Conservation (phyloP, 73 alveolate species). For the Paramecium tetraurelia region DNA sequence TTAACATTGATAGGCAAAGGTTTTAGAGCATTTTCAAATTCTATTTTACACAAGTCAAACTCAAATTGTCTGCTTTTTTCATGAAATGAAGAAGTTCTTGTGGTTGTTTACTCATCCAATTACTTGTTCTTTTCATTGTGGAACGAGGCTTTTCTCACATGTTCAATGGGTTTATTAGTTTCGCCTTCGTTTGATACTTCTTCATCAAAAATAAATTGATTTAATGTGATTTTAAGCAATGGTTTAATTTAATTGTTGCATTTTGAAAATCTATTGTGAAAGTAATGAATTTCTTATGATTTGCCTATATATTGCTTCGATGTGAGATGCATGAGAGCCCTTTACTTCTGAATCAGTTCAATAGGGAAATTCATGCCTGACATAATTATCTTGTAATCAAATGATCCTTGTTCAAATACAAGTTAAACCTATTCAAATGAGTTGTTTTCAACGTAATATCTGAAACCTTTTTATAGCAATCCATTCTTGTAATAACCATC, state of each 20-base stretch:
- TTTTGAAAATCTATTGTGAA: background rate
- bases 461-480: background rate
- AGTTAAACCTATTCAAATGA: background rate
- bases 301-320: background rate
- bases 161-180: background rate
- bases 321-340: background rate
- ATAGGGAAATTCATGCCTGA: background rate
- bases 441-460: background rate
- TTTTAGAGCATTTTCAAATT: background rate
- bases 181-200: conserved; percentile 31
- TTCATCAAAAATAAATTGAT: background rate
- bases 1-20: background rate
- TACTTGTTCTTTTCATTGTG: background rate
- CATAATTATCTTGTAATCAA: background rate
- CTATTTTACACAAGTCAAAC: background rate
- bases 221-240: background rate
- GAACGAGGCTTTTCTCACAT: background rate
- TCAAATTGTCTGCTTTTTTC: background rate
- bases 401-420: background rate
- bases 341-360: background rate
- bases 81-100: background rate
- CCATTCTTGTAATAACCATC: conserved; percentile 15
- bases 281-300: background rate
- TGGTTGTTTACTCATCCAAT: background rate
- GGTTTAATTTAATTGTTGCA: background rate